These are phyloP conservation scores for Guillardia theta DNA, from an alignment of 78 protist genomes.

Conservation along the genomic window DNA sequence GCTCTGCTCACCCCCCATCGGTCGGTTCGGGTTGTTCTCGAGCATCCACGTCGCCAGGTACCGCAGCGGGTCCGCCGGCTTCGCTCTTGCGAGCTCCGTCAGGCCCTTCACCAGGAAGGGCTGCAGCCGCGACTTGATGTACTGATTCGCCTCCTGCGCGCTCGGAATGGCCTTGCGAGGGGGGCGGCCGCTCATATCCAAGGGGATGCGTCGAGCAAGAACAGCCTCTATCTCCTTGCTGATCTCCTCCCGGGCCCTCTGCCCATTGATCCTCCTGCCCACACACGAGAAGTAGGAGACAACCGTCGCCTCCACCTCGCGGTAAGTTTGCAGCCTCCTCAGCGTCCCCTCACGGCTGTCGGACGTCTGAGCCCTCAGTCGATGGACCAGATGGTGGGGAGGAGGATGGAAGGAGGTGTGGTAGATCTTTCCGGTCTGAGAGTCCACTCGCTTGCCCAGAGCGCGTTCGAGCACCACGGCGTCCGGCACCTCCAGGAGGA, in stretches of 20 bases:
- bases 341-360: conserved; percentile 53
- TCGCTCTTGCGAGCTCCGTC: conserved; percentile 40
- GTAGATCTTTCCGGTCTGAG: conserved; percentile 65
- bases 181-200: not conserved
- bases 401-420: conserved; percentile 72
- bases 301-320: conserved; percentile 15
- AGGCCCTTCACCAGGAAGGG: conserved; percentile 48
- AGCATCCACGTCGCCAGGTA: conserved; percentile 22
- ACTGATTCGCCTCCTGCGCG: conserved; percentile 25
- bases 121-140: conserved; percentile 17
- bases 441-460: conserved; percentile 64
- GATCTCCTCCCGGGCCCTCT: not conserved
- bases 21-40: conserved; percentile 17
- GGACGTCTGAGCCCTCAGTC: conserved; percentile 53
- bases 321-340: conserved; percentile 53
- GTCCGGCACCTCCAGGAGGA: conserved; percentile 49
- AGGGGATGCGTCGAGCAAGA: not conserved
- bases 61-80: conserved; percentile 34
- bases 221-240: not conserved
- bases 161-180: not conserved
- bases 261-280: not conserved
- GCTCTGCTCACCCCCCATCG: not conserved
- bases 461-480: conserved; percentile 50
- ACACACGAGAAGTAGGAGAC: not conserved
- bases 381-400: conserved; percentile 39